A percentile compares a stretch with the other conserved stretches of the same genome.
Conservation (phyloP, 305 asterid genomes). For the Coffea humblotiana region DNA sequence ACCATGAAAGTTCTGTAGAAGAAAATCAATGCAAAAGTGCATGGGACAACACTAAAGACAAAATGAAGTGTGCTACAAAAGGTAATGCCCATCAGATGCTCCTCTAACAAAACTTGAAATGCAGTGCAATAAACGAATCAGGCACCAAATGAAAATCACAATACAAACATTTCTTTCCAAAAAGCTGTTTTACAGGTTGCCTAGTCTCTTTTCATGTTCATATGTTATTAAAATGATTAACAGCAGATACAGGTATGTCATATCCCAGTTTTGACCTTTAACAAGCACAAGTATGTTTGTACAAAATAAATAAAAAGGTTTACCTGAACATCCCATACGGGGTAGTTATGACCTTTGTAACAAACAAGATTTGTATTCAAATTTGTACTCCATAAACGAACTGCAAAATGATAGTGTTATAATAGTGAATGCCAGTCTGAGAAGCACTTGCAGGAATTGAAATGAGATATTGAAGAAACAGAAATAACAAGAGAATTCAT, state of each 20-base stretch:
- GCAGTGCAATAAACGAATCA: neutral
- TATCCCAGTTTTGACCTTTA: neutral
- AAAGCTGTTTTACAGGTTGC: neutral
- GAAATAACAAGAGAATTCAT: neutral
- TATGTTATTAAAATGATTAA: neutral
- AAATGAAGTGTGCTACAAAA: neutral
- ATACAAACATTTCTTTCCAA: neutral
- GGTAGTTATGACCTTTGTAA: constrained; percentile 98
- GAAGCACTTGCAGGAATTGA: constrained; percentile 4
- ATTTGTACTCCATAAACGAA: constrained; percentile 88
- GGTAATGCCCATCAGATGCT: neutral
- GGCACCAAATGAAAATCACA: neutral
- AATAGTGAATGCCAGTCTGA: neutral
- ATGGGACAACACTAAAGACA: neutral
- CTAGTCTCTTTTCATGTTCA: neutral
- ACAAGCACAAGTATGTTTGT: neutral
- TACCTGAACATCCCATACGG: constrained; percentile 99
- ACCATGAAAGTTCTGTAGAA: neutral
- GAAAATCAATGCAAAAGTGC: neutral
- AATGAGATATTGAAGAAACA: neutral
- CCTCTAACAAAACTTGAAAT: neutral
- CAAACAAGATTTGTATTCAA: constrained; percentile 94
- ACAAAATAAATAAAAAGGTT: constrained; percentile 16
- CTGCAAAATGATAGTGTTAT: constrained; percentile 38
- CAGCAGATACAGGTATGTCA: neutral